Conservation (phyloP, 208 protist species). For the Crithidia mellificae region DNA sequence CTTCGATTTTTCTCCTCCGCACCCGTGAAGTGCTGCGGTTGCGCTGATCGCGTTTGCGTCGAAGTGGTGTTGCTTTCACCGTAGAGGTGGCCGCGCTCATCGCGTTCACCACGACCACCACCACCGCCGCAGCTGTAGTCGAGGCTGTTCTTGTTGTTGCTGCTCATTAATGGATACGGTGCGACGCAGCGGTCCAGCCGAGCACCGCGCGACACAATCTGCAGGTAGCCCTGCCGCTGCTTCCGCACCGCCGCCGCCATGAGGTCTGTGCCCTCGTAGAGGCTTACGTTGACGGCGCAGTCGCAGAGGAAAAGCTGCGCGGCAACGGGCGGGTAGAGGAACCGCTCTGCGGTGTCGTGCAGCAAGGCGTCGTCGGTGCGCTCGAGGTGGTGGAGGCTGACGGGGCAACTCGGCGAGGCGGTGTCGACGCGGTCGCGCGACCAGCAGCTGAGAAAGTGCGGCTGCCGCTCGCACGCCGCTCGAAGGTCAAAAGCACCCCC, state of each 20-base stretch:
- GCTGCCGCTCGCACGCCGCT: conserved; percentile 15
- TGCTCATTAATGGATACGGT: background rate
- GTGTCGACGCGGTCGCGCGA: conserved; percentile 26
- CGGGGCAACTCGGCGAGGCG: conserved; percentile 12
- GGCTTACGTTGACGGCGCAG: conserved; percentile 41
- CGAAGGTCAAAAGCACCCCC: conserved; percentile 20
- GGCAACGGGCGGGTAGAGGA: conserved; percentile 33
- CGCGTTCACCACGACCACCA: too few species aligned
- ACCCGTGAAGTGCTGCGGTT: too few species aligned
- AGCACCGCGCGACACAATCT: conserved; percentile 27
- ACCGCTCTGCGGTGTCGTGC: conserved; percentile 28
- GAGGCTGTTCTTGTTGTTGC: background rate
- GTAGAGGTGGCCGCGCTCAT: too few species aligned
- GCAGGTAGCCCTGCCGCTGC: conserved; percentile 32
- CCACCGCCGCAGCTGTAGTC: too few species aligned
- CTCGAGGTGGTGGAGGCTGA: conserved; percentile 27
- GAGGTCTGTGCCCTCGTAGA: conserved; percentile 62
- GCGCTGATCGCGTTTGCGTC: too few species aligned
- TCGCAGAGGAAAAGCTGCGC: conserved; percentile 49
- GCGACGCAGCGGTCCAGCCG: conserved; percentile 9
- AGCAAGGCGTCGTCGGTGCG: conserved; percentile 32
- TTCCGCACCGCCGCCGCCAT: conserved; percentile 32
- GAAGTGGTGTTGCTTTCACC: too few species aligned
- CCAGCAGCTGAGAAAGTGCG: conserved; percentile 39
- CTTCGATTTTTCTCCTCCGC: too few species aligned